Conservation (phyloP, 257 asterid genomes). For the Penstemon barbatus region DNA sequence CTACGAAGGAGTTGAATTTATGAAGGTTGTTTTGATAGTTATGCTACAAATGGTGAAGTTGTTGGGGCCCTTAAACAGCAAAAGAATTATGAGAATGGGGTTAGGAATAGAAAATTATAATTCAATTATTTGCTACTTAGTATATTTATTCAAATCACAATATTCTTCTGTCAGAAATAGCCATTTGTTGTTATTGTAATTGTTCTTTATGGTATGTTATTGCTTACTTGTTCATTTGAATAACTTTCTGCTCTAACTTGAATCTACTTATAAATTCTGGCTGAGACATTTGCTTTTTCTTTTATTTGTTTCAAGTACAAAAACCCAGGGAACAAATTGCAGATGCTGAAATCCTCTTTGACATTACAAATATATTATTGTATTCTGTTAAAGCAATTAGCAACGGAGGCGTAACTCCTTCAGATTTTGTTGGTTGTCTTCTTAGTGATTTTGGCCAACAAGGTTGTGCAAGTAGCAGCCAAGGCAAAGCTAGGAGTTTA, state of each 20-base stretch:
- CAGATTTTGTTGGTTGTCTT: constrained; percentile 68
- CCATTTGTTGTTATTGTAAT: background rate
- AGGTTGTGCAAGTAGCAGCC: constrained; percentile 52
- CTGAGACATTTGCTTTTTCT: constrained; percentile 7
- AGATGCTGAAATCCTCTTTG: constrained; percentile 93
- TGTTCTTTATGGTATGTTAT: background rate
- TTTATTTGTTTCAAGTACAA: constrained; percentile 45
- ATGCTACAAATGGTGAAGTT: background rate
- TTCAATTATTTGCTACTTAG: background rate
- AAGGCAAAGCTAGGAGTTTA: constrained; percentile 41
- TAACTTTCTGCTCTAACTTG: background rate
- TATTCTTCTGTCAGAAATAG: background rate
- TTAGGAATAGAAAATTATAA: background rate
- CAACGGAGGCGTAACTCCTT: constrained; percentile 71
- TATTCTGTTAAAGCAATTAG: constrained; percentile 77
- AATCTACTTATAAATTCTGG: background rate
- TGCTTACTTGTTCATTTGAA: background rate
- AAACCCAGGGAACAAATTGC: constrained; percentile 92
- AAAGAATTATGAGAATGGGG: background rate
- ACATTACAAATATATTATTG: constrained; percentile 80
- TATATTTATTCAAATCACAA: background rate
- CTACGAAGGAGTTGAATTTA: background rate
- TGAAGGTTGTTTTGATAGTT: background rate
- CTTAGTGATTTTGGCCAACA: constrained; percentile 66
- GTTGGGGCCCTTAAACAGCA: background rate